phyloP scores from a whole-genome alignment of 768 basidiomycete genomes.

The Clavulina sp. region DNA sequence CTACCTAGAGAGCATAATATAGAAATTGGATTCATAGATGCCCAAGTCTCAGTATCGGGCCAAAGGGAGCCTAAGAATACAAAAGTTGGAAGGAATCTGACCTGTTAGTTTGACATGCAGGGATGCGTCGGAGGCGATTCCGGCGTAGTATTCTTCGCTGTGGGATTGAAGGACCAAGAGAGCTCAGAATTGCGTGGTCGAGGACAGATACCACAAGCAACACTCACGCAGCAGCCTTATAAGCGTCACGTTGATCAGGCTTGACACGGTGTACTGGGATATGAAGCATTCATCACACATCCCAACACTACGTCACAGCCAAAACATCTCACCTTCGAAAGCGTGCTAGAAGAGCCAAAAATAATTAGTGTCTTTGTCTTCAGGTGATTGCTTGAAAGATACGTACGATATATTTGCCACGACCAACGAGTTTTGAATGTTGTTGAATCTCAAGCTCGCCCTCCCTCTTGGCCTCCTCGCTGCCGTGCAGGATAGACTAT shows the following conservation, averaged over 20 bases:
- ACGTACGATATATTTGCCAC: slow-evolving; percentile 65
- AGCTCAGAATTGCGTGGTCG: slow-evolving; percentile 4
- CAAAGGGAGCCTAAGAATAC: too few species aligned
- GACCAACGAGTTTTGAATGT: slow-evolving; percentile 74
- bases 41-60: too few species aligned
- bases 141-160: slow-evolving; percentile 72
- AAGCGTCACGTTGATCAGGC: slow-evolving; percentile 56
- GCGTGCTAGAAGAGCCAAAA: slow-evolving; percentile 30
- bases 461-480: slow-evolving; percentile 68
- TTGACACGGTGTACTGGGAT: too few species aligned
- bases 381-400: not conserved
- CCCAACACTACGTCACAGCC: not conserved
- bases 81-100: not conserved
- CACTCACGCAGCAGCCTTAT: slow-evolving; percentile 74
- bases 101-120: slow-evolving; percentile 65
- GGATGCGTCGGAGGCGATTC: slow-evolving; percentile 52
- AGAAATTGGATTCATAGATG: too few species aligned
- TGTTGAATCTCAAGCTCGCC: slow-evolving; percentile 61
- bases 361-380: not conserved
- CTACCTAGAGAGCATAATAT: slow-evolving; percentile 46
- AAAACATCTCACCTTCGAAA: slow-evolving; percentile 49
- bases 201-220: not conserved
- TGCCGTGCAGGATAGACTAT: slow-evolving; percentile 84
- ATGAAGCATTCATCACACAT: not conserved
- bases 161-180: slow-evolving; percentile 6